Evolutionary conservation across 306 rosid genomes (phyloP), one percentile per base, ranked within the genome.

Genomic region (Mimosa pudica): DNA sequence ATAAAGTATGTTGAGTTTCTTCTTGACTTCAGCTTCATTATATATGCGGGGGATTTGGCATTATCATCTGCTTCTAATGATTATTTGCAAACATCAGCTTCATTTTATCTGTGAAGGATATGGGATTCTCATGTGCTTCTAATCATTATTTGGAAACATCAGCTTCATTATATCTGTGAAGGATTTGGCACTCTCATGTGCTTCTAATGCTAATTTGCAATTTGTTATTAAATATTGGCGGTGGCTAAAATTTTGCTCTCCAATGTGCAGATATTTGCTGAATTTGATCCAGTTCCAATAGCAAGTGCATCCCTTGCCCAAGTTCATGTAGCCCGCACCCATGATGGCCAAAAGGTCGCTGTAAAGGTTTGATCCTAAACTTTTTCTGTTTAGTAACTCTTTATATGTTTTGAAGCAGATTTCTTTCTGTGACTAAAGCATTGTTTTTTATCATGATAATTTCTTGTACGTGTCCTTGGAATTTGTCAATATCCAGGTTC

Each of bases 291-390:
- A 63, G 82, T 82, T 77, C 99, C 99, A 47, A 85, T 95, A 60
- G 99, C 98, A 75, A 95, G 99, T 78, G 99, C 97, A 70, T 95
- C 99, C 71, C 99, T 95, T 79, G 98, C 99, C 81, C 99, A 95
- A 87, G 99, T 95, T 84, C 98, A 95, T 75, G 87, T 91, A 73
- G 98, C 99, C 60, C 83, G 85, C 81, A 86, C 88, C 41, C 92
- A 88, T 69, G 90, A 91, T 79, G 98, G 99, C 58, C 80, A 93
- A 80, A 95, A 91, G 91, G 99, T 95, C 86, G 99, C 98, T 70
- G 98, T 95, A 83, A 95, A 95, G 99, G 99, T 92, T 77, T 79
- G n/a, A 17, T 83, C 52, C 74, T 87, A 78, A 65, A 11, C 52
- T 35, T 49, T 81, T 64, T 13, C 30, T 60, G 38, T 30, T 52